Conservation (phyloP, 495 filamentous ascomycete species). For the Cudoniella acicularis region DNA sequence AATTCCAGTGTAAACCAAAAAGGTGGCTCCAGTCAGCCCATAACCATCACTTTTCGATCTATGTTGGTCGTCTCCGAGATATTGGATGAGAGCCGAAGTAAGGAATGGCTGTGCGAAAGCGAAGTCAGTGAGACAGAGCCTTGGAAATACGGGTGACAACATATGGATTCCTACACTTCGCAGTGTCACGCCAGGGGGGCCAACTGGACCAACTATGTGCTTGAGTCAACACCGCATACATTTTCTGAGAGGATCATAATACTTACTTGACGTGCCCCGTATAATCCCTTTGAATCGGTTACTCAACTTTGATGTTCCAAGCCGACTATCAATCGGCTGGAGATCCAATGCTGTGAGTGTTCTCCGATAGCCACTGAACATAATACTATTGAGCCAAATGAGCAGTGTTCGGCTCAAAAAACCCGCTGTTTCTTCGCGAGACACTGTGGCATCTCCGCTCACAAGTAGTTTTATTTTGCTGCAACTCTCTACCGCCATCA, state of each 20-base stretch:
- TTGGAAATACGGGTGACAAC: slow-evolving; percentile 16
- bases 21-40: slow-evolving; percentile 52
- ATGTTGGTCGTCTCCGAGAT: slow-evolving; percentile 31
- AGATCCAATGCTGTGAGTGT: slow-evolving; percentile 5
- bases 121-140: slow-evolving; percentile 45
- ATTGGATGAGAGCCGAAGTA: slow-evolving; percentile 41
- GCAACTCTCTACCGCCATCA: slow-evolving; percentile 11
- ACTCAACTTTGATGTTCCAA: neutral
- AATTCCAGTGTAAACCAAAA: slow-evolving; percentile 50
- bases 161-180: neutral
- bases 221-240: neutral
- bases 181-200: neutral
- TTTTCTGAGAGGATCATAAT: neutral
- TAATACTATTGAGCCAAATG: slow-evolving; percentile 10
- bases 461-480: neutral
- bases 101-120: slow-evolving; percentile 54
- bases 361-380: slow-evolving; percentile 8
- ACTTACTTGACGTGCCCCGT: neutral
- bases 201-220: neutral
- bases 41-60: slow-evolving; percentile 42
- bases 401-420: slow-evolving; percentile 11
- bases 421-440: slow-evolving; percentile 13
- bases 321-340: slow-evolving; percentile 2
- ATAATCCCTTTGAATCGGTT: neutral
- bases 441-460: neutral